A percentile compares a stretch with the other conserved stretches of the same genome.
These are phyloP conservation scores for Ephemerocybe angulata DNA, from an alignment of 768 basidiomycete genomes.

Conservation along the genomic window DNA sequence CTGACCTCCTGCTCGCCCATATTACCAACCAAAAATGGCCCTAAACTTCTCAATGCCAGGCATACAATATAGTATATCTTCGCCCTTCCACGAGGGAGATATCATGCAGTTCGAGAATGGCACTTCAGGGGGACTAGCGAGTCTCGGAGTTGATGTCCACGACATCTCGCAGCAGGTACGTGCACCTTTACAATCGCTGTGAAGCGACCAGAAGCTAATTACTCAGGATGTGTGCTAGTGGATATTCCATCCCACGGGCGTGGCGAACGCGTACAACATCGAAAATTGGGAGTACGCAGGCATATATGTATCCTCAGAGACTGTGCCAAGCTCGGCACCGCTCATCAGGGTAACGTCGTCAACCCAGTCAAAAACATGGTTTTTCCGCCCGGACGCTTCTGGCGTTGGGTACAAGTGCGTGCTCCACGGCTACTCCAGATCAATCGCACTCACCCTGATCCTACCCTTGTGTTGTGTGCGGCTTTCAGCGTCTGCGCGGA, in stretches of 20 bases:
- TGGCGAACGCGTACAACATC: neutral
- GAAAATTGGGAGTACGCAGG: slow-evolving; percentile 1
- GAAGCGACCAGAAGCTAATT: neutral
- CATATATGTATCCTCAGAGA: too few species aligned
- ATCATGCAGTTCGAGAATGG: neutral
- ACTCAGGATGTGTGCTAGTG: neutral
- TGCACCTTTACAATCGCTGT: neutral
- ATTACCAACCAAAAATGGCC: too few species aligned
- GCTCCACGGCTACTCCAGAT: neutral
- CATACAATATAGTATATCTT: neutral
- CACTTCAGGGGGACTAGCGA: neutral
- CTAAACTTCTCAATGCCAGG: too few species aligned
- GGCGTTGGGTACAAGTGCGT: neutral
- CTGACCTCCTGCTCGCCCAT: too few species aligned
- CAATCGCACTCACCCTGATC: neutral
- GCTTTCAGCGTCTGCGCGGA: neutral
- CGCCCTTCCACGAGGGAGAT: neutral
- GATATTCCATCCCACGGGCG: neutral
- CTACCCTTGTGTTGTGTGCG: neutral
- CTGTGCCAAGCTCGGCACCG: neutral
- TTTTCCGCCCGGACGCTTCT: neutral
- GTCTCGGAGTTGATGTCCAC: neutral
- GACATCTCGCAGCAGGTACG: slow-evolving; percentile 1
- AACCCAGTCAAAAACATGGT: neutral
- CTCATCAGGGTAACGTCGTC: neutral